Evolutionary conservation across 176 grass and related monocot genomes (phyloP).

Genomic region (Secale cereale): DNA sequence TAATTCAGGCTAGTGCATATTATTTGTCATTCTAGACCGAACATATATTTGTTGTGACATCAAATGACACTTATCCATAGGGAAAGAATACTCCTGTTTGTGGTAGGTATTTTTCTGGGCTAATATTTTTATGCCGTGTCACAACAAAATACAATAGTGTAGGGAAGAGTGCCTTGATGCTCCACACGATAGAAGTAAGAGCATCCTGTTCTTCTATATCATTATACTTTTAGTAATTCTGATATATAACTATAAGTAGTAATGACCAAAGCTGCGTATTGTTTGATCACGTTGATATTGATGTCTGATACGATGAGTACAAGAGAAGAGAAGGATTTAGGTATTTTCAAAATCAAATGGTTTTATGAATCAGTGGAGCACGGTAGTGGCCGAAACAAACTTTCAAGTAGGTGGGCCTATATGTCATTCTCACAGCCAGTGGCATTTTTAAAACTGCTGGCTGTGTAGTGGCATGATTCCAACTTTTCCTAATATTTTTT

Average conservation of each 20-base stretch:
- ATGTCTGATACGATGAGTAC: not conserved
- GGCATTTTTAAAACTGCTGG: not conserved
- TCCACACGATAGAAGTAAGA: not conserved
- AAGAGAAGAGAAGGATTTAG: not conserved
- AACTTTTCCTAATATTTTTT: too few species aligned
- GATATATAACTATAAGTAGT: not conserved
- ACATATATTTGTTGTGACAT: not conserved
- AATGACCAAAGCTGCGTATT: not conserved
- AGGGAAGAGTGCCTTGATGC: not conserved
- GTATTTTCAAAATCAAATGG: not conserved
- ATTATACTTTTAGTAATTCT: not conserved
- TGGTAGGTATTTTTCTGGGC: not conserved
- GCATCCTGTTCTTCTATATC: not conserved
- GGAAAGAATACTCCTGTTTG: not conserved
- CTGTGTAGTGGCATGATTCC: too few species aligned
- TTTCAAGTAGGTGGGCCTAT: not conserved
- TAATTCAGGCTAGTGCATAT: not conserved
- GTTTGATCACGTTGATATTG: not conserved
- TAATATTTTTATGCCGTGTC: not conserved
- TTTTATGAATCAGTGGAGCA: conserved; percentile 3
- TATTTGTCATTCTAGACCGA: not conserved
- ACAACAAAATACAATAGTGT: not conserved
- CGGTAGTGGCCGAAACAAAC: too few species aligned
- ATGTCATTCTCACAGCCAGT: not conserved
- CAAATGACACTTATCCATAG: not conserved